A percentile compares a stretch with the other conserved stretches of the same genome.
Conservation (phyloP, 164 flowering plant species). For the Vitis labrusca region DNA sequence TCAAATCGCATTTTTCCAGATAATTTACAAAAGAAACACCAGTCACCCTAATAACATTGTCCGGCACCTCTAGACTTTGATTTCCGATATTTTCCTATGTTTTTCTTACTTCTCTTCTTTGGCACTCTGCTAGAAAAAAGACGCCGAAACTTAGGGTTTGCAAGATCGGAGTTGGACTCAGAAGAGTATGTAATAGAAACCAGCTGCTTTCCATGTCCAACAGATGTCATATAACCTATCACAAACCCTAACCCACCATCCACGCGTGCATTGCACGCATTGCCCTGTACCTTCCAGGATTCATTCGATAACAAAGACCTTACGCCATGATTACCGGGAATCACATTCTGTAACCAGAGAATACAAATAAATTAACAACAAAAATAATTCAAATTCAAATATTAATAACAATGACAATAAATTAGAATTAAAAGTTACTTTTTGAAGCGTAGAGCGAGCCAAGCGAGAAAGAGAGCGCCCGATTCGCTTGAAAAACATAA, state of each 20-base stretch:
- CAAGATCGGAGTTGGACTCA: constrained; percentile 5
- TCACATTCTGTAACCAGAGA: constrained; percentile 10
- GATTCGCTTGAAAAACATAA: constrained; percentile 15
- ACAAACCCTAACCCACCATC: constrained; percentile 20
- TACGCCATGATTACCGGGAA: constrained; percentile 8
- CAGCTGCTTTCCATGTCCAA: constrained; percentile 15
- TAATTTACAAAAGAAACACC: background rate
- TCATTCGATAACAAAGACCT: constrained; percentile 8
- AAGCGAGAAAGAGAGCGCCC: constrained; percentile 14
- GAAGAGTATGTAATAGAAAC: background rate
- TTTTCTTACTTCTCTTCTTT: constrained; percentile 20
- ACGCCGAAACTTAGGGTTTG: constrained; percentile 14
- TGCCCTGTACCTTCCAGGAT: background rate
- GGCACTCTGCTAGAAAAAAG: constrained; percentile 18
- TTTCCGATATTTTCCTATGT: constrained; percentile 14
- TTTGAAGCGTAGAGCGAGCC: constrained; percentile 4
- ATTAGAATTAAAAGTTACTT: constrained; percentile 4
- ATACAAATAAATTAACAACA: background rate
- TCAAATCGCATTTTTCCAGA: background rate
- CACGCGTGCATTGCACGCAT: constrained; percentile 8
- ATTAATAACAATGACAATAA: no score
- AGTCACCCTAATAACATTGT: background rate
- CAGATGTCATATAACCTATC: constrained; percentile 20
- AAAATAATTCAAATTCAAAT: no score
- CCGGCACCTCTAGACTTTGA: constrained; percentile 16